These are phyloP conservation scores for Metarhizium robertsii DNA, from an alignment of 2,329 filamentous ascomycete genomes.

Conservation along the genomic window DNA sequence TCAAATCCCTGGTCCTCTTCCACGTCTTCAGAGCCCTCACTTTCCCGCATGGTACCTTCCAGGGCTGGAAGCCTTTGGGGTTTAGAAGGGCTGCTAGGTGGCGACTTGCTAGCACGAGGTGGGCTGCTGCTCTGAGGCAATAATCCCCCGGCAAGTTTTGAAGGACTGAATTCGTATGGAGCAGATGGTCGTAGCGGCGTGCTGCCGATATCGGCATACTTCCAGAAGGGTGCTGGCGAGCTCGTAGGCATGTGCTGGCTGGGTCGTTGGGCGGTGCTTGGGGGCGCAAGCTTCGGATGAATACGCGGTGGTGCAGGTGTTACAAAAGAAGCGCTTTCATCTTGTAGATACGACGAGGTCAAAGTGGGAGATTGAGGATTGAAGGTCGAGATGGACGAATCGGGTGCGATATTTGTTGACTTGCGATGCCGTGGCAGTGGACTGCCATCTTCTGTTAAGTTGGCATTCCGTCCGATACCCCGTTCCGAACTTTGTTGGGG, in stretches of 20 bases:
- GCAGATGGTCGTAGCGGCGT: constrained; percentile 51
- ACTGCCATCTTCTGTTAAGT: constrained; percentile 46
- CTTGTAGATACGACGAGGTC: constrained; percentile 52
- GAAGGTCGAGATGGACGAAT: constrained; percentile 38
- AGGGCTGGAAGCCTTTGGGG: constrained; percentile 23
- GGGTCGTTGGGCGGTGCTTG: constrained; percentile 70
- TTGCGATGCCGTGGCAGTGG: constrained; percentile 50
- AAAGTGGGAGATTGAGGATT: constrained; percentile 50
- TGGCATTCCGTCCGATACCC: constrained; percentile 24
- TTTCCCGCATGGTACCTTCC: constrained; percentile 8
- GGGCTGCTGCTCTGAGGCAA: constrained; percentile 52
- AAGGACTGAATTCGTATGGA: constrained; percentile 50
- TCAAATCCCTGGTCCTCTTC: constrained; percentile 48
- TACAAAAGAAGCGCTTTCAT: constrained; percentile 52
- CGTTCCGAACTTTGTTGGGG: constrained; percentile 43
- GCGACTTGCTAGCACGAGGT: constrained; percentile 38
- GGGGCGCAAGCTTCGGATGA: constrained; percentile 66
- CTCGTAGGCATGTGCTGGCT: constrained; percentile 81
- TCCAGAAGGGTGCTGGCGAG: constrained; percentile 82
- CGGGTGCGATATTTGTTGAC: constrained; percentile 19
- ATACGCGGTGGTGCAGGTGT: constrained; percentile 67
- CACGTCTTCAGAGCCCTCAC: constrained; percentile 20
- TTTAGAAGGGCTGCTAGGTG: constrained; percentile 41
- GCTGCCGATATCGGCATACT: constrained; percentile 67
- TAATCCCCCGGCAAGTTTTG: constrained; percentile 33